These are phyloP conservation scores for Cladosporium phlei DNA, from an alignment of 2,329 filamentous ascomycete species.

Conservation along the genomic window DNA sequence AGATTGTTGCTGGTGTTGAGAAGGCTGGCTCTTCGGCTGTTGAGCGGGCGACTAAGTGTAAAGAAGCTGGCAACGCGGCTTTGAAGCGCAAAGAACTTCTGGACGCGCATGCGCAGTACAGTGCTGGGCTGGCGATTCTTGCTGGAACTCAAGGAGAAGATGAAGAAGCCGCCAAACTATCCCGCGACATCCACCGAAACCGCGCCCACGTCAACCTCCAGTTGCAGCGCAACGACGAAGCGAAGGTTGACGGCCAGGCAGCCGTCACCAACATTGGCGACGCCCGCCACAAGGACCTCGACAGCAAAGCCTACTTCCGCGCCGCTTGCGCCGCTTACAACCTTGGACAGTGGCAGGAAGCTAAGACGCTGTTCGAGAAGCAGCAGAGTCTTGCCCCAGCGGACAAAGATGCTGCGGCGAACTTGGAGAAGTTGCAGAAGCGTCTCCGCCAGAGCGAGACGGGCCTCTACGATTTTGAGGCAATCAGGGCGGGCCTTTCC, in stretches of 20 bases:
- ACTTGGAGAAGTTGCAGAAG: constrained; percentile 2
- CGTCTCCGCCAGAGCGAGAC: constrained; percentile 18
- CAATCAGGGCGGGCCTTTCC: not conserved
- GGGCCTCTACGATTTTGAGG: constrained; percentile 15
- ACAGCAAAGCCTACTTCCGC: constrained; percentile 21
- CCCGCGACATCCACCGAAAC: constrained; percentile 23
- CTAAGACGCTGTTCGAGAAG: constrained; percentile 14
- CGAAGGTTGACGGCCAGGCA: constrained; percentile 28
- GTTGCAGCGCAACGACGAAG: constrained; percentile 29
- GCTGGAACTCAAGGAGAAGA: not conserved
- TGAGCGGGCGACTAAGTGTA: constrained; percentile 21
- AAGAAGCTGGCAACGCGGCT: constrained; percentile 28
- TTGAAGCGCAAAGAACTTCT: constrained; percentile 22
- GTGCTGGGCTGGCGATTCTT: constrained; percentile 19
- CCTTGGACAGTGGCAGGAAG: constrained; percentile 16
- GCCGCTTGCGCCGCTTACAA: constrained; percentile 19
- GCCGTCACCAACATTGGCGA: constrained; percentile 27
- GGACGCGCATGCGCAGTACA: constrained; percentile 19
- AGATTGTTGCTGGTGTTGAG: not conserved
- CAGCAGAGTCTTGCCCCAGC: constrained; percentile 13
- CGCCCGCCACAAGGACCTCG: constrained; percentile 25
- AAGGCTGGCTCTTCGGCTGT: constrained; percentile 1
- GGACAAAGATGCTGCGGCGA: constrained; percentile 13
- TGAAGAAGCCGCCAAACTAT: constrained; percentile 6
- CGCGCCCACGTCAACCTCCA: constrained; percentile 32